These are phyloP conservation scores for Ambrosiella beaveri DNA, from an alignment of 2,329 filamentous ascomycete genomes.

Conservation along the genomic window DNA sequence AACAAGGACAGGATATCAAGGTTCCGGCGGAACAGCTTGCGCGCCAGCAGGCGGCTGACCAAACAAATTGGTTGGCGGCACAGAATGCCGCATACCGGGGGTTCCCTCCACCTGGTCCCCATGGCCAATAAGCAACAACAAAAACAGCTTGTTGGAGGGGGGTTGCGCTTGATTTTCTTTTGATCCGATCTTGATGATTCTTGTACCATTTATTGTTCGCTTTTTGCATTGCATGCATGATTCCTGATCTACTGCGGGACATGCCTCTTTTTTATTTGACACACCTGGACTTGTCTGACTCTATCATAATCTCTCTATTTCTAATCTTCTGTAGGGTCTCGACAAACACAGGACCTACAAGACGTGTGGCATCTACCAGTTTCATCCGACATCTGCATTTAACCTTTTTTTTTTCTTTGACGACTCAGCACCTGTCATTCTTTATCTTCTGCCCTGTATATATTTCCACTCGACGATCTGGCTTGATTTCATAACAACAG, in stretches of 20 bases:
- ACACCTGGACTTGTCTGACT: not conserved
- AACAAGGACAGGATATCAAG: conserved; percentile 38
- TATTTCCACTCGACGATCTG: no score
- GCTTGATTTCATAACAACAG: no score
- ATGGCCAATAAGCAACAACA: not conserved
- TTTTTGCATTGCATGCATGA: not conserved
- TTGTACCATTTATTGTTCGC: not conserved
- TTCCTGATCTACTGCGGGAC: not conserved
- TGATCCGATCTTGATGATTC: not conserved
- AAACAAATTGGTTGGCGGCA: conserved; percentile 8
- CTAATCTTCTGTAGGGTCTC: not conserved
- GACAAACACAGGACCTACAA: no score
- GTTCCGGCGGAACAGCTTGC: conserved; percentile 41
- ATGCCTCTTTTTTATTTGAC: not conserved
- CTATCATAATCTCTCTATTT: not conserved
- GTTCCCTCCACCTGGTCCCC: conserved; percentile 3
- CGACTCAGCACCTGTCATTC: no score
- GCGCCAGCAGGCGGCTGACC: conserved; percentile 4
- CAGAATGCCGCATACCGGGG: conserved; percentile 7
- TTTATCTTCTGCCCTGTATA: no score
- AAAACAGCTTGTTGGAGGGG: not conserved
- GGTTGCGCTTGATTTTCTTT: not conserved
- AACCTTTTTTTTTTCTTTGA: no score
- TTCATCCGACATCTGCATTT: no score
- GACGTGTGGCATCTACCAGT: no score